Conservation (phyloP, 108 stramenopile species). For the Cyclostephanos tholiformis region DNA sequence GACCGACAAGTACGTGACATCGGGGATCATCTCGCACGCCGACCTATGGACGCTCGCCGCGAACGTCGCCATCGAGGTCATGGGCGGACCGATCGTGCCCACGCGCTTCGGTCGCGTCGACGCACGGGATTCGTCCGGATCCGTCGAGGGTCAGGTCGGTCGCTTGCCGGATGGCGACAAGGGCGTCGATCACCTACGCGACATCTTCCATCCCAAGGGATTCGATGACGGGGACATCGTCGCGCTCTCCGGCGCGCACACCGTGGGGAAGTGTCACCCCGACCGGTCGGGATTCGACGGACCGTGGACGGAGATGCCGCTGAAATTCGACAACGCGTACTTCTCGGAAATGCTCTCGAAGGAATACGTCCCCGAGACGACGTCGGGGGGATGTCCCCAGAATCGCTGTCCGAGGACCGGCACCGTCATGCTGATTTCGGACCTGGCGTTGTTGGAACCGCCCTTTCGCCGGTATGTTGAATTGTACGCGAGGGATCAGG, state of each 20-base stretch:
- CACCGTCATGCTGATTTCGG: slow-evolving; percentile 52
- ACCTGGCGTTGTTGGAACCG: slow-evolving; percentile 48
- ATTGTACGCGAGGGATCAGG: slow-evolving; percentile 45
- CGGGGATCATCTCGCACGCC: slow-evolving; percentile 51
- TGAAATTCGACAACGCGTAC: slow-evolving; percentile 58
- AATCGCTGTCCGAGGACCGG: slow-evolving; percentile 27
- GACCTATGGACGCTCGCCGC: slow-evolving; percentile 82
- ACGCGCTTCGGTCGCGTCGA: slow-evolving; percentile 61
- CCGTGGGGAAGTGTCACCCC: slow-evolving; percentile 66
- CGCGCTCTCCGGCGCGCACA: slow-evolving; percentile 67
- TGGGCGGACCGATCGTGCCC: slow-evolving; percentile 61
- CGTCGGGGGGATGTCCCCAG: slow-evolving; percentile 47
- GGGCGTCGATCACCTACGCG: slow-evolving; percentile 60
- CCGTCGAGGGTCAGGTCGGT: slow-evolving; percentile 40
- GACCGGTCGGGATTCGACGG: slow-evolving; percentile 62
- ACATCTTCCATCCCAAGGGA: slow-evolving; percentile 82
- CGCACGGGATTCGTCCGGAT: slow-evolving; percentile 16
- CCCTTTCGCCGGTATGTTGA: slow-evolving; percentile 44
- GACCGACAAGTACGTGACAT: slow-evolving; percentile 64
- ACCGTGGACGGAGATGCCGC: slow-evolving; percentile 52
- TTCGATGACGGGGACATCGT: slow-evolving; percentile 75
- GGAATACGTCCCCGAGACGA: slow-evolving; percentile 41
- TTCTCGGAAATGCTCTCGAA: slow-evolving; percentile 54
- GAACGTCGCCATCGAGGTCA: slow-evolving; percentile 58
- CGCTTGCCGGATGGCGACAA: slow-evolving; percentile 62